phyloP scores from a whole-genome alignment of 139 green algal genomes.

The Trebouxia sp. region DNA sequence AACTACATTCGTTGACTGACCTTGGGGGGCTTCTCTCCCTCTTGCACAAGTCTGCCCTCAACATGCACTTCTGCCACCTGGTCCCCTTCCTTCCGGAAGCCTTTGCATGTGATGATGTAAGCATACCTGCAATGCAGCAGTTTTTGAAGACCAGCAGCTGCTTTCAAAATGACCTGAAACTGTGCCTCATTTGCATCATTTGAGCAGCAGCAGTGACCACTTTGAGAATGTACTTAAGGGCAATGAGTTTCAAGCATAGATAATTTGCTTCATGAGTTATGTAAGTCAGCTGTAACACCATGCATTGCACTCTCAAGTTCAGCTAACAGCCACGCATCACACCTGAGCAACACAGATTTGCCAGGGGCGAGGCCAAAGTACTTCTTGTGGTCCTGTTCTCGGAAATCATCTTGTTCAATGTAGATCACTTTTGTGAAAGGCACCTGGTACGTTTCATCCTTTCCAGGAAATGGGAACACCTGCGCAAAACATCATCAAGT shows the following conservation, averaged over 20 bases:
- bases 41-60: conserved; percentile 32
- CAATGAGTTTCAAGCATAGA: not conserved
- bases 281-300: not conserved
- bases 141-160: not conserved
- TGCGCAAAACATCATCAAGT: conserved; percentile 62
- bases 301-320: not conserved
- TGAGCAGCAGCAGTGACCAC: not conserved
- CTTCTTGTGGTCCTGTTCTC: conserved; percentile 82
- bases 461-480: conserved; percentile 31
- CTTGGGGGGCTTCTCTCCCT: conserved; percentile 82
- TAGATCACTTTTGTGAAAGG: conserved; percentile 88
- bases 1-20: not conserved
- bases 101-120: conserved; percentile 82
- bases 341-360: conserved; percentile 93
- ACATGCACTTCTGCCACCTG: conserved; percentile 71
- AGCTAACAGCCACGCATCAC: not conserved
- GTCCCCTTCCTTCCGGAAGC: conserved; percentile 56
- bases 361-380: conserved; percentile 91
- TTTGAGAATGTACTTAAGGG: not conserved
- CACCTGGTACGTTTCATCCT: conserved; percentile 60
- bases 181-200: not conserved
- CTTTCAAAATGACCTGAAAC: no score
- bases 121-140: conserved; percentile 76
- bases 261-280: not conserved
- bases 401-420: conserved; percentile 95